Evolutionary conservation across 2,329 filamentous ascomycete genomes (phyloP).

Genomic region (Alternaria tenuissima): DNA sequence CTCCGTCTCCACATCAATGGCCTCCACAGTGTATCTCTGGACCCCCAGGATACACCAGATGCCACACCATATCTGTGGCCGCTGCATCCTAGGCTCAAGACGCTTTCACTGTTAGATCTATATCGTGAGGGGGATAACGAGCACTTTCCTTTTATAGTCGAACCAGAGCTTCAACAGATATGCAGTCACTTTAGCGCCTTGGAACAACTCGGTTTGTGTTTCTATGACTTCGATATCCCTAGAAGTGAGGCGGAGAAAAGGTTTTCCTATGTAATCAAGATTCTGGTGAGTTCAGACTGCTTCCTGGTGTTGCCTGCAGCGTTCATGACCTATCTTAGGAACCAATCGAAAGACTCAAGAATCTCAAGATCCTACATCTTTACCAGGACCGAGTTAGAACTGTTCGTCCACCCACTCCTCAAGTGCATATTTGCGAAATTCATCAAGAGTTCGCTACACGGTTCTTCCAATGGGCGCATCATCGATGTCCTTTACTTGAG

Average conservation of each 20-base stretch:
- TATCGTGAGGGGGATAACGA: not conserved
- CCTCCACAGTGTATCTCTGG: not conserved
- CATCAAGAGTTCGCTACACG: not conserved
- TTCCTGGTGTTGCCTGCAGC: not conserved
- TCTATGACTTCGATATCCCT: not conserved
- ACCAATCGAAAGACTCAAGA: slow-evolving; percentile 7
- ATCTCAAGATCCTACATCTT: slow-evolving; percentile 13
- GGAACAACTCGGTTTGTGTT: not conserved
- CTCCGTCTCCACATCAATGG: not conserved
- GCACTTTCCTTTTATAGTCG: not conserved
- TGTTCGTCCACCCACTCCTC: not conserved
- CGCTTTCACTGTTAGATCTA: not conserved
- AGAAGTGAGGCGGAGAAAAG: not conserved
- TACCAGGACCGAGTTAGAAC: not conserved
- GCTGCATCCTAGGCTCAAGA: not conserved
- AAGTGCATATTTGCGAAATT: not conserved
- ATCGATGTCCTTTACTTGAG: not conserved
- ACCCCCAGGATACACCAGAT: not conserved
- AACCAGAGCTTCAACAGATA: not conserved
- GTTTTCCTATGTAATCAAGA: not conserved
- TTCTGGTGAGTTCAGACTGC: not conserved
- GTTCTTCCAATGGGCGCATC: slow-evolving; percentile 11
- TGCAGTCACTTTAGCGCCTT: not conserved
- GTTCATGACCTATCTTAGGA: not conserved
- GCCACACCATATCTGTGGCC: not conserved